A percentile compares a stretch with the other conserved stretches of the same genome.
These are phyloP conservation scores for Fraxinus latifolia DNA, from an alignment of 305 asterid genomes.

Conservation along the genomic window DNA sequence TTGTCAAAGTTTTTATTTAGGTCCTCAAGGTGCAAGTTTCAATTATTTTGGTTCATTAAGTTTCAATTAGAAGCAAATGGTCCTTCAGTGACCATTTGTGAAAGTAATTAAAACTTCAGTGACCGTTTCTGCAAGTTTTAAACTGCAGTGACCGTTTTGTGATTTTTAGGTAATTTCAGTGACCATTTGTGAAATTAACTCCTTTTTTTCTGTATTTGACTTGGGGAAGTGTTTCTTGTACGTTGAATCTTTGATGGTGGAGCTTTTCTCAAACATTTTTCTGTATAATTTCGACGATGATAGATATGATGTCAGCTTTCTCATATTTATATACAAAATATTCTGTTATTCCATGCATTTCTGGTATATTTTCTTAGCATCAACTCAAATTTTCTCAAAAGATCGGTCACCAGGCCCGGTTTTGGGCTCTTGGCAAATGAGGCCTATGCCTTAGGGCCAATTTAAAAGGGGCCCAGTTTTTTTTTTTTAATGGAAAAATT, in stretches of 20 bases:
- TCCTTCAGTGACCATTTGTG: no score
- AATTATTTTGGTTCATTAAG: no score
- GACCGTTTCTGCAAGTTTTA: no score
- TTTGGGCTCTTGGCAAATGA: background rate
- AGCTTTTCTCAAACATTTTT: background rate
- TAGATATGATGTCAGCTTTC: background rate
- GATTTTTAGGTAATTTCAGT: no score
- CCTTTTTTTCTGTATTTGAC: background rate
- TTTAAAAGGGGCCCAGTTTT: background rate
- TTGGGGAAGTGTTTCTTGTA: background rate
- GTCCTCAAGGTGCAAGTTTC: no score
- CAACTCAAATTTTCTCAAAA: background rate
- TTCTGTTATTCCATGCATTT: background rate
- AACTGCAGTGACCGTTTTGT: no score
- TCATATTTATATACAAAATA: background rate
- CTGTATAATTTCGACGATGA: background rate
- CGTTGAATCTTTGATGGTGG: background rate
- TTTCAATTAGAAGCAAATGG: no score
- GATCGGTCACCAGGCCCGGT: background rate
- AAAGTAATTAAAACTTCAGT: no score
- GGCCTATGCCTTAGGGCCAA: background rate
- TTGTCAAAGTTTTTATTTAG: no score
- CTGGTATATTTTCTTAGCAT: background rate
- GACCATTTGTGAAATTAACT: no score
- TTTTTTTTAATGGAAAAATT: no score